Percentiles rank a stretch among this genome's conserved stretches.
Evolutionary conservation across 768 basidiomycete species (phyloP).

Genomic region (Amanita thiersii): DNA sequence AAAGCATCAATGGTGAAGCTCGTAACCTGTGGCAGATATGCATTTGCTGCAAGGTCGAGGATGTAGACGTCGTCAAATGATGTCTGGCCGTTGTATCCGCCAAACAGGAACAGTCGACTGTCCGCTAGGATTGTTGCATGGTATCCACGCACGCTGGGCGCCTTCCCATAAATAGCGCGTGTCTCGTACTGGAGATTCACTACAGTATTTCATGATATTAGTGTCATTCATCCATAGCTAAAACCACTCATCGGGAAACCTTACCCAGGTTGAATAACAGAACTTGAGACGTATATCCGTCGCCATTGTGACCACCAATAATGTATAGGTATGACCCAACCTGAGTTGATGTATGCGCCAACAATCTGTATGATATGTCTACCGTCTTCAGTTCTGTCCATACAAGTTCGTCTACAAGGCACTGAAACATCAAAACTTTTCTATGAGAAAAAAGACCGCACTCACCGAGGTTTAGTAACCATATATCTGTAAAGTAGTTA

Average conservation of each 20-base stretch:
- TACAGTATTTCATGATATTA: conserved; percentile 18
- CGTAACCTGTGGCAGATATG: conserved; percentile 87
- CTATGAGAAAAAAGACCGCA: background rate
- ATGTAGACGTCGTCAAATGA: conserved; percentile 83
- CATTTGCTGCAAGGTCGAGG: conserved; percentile 79
- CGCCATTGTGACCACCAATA: conserved; percentile 81
- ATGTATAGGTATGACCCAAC: conserved; percentile 91
- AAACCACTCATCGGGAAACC: conserved; percentile 10
- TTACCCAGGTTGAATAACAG: conserved; percentile 83
- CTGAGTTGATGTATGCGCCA: conserved; percentile 83
- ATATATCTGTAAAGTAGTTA: conserved; percentile 83
- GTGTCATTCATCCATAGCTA: too few species aligned
- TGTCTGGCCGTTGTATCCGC: conserved; percentile 80
- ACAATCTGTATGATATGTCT: conserved; percentile 41
- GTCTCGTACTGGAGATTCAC: conserved; percentile 82
- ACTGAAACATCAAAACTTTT: background rate
- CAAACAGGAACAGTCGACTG: conserved; percentile 77
- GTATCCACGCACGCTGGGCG: conserved; percentile 75
- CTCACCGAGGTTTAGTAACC: conserved; percentile 80
- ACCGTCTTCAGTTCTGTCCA: conserved; percentile 38
- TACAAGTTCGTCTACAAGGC: conserved; percentile 28
- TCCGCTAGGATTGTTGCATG: conserved; percentile 80
- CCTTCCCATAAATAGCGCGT: conserved; percentile 56
- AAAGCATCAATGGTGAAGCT: conserved; percentile 52
- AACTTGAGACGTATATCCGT: conserved; percentile 64